These are phyloP conservation scores for Podospora australis DNA, from an alignment of 495 filamentous ascomycete species.

Conservation along the genomic window DNA sequence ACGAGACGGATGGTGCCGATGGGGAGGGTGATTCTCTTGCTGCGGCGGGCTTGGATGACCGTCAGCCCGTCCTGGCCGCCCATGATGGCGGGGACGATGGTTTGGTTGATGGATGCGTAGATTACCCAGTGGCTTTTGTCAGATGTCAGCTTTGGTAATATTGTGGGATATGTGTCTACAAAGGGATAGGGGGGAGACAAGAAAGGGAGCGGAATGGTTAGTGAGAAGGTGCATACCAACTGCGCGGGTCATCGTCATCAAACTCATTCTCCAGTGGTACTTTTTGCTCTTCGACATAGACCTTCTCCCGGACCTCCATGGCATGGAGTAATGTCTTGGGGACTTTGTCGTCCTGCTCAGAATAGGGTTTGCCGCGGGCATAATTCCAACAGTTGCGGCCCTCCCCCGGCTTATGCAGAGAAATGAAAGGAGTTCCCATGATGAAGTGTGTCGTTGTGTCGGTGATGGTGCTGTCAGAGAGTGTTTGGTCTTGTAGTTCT, in stretches of 20 bases:
- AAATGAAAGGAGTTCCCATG: constrained; percentile 3
- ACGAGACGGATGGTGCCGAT: constrained; percentile 73
- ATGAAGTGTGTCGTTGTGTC: too few relatives aligned
- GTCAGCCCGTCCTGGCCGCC: constrained; percentile 25
- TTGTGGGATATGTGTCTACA: not conserved
- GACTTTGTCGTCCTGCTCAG: constrained; percentile 23
- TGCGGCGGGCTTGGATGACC: constrained; percentile 26
- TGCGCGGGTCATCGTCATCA: constrained; percentile 70
- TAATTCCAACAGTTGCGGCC: constrained; percentile 39
- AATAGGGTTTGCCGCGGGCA: constrained; percentile 28
- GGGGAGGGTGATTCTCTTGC: constrained; percentile 38
- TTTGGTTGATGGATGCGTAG: constrained; percentile 51
- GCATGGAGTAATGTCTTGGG: constrained; percentile 65
- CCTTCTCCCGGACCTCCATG: constrained; percentile 66
- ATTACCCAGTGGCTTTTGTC: constrained; percentile 67
- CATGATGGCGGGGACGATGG: constrained; percentile 26
- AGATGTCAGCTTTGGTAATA: constrained; percentile 10
- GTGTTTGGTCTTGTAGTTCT: too few relatives aligned
- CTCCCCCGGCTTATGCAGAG: not conserved
- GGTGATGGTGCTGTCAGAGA: too few relatives aligned
- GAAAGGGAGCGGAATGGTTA: not conserved
- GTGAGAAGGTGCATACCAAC: not conserved
- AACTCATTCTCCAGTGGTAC: constrained; percentile 62
- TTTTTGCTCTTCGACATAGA: constrained; percentile 73
- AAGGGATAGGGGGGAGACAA: not conserved